Evolutionary conservation across 2,329 filamentous ascomycete species (phyloP), one percentile per base, ranked within the genome.

Genomic region (Chaetomiaceae sp.): DNA sequence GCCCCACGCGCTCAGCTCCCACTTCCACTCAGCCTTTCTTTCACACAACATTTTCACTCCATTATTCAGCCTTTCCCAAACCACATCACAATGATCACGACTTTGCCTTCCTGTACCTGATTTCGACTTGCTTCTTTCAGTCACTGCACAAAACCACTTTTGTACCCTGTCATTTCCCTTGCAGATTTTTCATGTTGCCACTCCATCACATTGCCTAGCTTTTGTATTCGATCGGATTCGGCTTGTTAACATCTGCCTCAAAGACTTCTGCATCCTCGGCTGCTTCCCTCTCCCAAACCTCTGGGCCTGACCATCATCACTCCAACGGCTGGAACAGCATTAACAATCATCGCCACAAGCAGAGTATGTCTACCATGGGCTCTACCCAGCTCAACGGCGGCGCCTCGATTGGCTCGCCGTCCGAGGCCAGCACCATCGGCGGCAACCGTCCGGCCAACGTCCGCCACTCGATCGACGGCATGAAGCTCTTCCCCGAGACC

Each of bases 251-350:
- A 33, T 57, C 57, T 57, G 58, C 31, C 33, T 46, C 38, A 17
- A n/a, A 94, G 84, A 77, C 92, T 57, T 91, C 89, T 68, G 83
- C 88, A 51, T 91, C 89, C 49, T 91, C 89, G 62, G 84, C 88
- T 67, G 86, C 89, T 49, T 87, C 89, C 53, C 79, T 85, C 56
- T 83, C 84, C 46, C 83, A 84, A 57, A 84, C 81, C 55, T 81
- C 84, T 43, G 83, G 80, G 59, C 79, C 83, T 54, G 84, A 89
- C 59, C 65, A 68, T 45, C 68, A 36, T 63, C 69, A 70, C 37
- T 62, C 65, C 48, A 73, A 76, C 72, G 76, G 78, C 61, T 89
- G 84, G 79, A 79, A 78, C 63, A 76, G 77, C 62, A 79, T 85
- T 69, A 79, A 79, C 67, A 85, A 83, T 66, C 85, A 88, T 70